Conservation (phyloP, 805 yeast genomes). For the Kluyveromyces aestuarii region DNA sequence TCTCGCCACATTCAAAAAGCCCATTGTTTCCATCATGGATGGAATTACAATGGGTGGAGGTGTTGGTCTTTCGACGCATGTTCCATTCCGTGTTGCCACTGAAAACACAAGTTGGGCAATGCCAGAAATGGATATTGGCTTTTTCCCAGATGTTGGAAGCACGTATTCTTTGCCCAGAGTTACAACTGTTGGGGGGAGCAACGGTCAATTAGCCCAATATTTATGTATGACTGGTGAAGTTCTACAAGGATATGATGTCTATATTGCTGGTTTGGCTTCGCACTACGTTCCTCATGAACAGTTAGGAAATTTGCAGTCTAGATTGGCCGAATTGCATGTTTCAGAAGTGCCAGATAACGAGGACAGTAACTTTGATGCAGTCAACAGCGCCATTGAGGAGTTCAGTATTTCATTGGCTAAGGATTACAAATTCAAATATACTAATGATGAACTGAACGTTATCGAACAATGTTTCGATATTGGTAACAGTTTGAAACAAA, state of each 20-base stretch:
- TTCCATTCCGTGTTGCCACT: constrained; percentile 89
- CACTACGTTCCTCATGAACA: constrained; percentile 72
- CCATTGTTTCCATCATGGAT: constrained; percentile 75
- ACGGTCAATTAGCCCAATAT: constrained; percentile 77
- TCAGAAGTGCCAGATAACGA: neutral
- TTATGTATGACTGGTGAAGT: constrained; percentile 80
- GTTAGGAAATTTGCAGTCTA: constrained; percentile 49
- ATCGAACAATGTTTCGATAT: constrained; percentile 63
- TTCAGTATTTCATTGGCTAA: constrained; percentile 61
- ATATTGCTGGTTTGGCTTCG: constrained; percentile 78
- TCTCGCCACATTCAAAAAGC: constrained; percentile 77
- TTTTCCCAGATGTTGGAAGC: constrained; percentile 93
- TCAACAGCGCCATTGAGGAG: constrained; percentile 71
- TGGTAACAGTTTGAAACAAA: constrained; percentile 38
- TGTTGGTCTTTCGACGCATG: constrained; percentile 83
- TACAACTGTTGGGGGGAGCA: constrained; percentile 31
- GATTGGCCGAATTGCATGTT: constrained; percentile 52
- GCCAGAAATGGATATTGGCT: constrained; percentile 98
- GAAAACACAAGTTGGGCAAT: constrained; percentile 87
- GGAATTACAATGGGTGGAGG: constrained; percentile 99
- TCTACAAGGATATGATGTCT: constrained; percentile 70
- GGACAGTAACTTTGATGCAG: constrained; percentile 30
- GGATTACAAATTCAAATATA: constrained; percentile 49
- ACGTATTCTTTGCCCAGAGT: constrained; percentile 79
- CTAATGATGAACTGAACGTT: constrained; percentile 45